Conservation (phyloP, 2,329 filamentous ascomycete genomes). For the Alternaria novae-zelandiae region DNA sequence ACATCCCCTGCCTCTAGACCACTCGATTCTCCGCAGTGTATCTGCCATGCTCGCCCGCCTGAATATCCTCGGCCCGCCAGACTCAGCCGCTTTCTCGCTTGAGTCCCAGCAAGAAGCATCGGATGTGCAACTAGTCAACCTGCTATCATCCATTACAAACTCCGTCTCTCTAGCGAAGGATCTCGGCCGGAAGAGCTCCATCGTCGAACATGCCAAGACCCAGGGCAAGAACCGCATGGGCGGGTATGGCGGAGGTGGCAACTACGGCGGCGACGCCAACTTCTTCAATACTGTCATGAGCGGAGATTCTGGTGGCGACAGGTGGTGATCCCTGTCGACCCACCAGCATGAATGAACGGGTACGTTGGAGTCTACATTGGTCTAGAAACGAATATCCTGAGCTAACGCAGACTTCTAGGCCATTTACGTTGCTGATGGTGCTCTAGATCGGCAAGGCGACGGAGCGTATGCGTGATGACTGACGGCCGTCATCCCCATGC, state of each 20-base stretch:
- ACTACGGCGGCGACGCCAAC: conserved; percentile 18
- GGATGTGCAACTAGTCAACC: conserved; percentile 78
- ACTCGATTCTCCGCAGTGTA: conserved; percentile 84
- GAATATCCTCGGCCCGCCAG: conserved; percentile 77
- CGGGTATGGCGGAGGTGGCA: conserved; percentile 8
- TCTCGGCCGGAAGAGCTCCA: conserved; percentile 73
- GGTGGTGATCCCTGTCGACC: conserved; percentile 8
- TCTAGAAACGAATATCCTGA: not conserved
- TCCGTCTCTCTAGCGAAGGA: conserved; percentile 74
- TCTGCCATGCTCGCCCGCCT: conserved; percentile 84
- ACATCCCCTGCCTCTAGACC: conserved; percentile 55
- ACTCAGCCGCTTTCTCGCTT: conserved; percentile 67
- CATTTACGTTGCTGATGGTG: not conserved
- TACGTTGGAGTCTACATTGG: not conserved
- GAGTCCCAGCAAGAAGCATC: conserved; percentile 81
- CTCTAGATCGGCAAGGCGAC: not conserved
- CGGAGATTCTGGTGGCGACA: conserved; percentile 18
- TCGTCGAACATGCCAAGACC: conserved; percentile 51
- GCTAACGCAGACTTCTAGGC: not conserved
- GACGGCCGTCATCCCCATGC: not conserved
- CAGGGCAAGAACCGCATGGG: conserved; percentile 36
- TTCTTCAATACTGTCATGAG: conserved; percentile 33
- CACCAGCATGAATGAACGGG: not conserved
- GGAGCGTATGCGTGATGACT: not conserved
- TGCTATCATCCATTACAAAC: conserved; percentile 78